Evolutionary conservation across 768 basidiomycete species (phyloP).

Genomic region (Fibroporia radiculosa): DNA sequence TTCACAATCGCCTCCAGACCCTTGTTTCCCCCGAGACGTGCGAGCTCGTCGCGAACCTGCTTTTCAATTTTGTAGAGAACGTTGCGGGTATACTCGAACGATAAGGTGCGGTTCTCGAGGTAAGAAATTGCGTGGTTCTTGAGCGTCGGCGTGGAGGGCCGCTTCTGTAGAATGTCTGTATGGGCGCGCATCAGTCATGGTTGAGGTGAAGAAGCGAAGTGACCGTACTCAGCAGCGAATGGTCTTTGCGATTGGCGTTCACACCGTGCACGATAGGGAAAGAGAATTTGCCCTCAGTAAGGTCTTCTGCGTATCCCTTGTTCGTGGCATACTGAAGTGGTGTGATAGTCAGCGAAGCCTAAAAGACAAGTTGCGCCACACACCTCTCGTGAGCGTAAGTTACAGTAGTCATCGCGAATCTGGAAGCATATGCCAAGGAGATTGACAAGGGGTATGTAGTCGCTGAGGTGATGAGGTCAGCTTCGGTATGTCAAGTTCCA

Average conservation of each 20-base stretch:
- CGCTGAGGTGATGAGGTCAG: conserved; percentile 32
- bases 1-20: conserved; percentile 53
- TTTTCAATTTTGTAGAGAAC: conserved; percentile 61
- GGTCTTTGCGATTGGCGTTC: conserved; percentile 65
- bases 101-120: conserved; percentile 50
- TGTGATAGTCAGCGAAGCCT: not conserved
- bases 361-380: conserved; percentile 5
- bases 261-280: conserved; percentile 93
- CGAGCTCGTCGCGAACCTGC: conserved; percentile 64
- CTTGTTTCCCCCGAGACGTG: conserved; percentile 68
- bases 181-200: too few species aligned
- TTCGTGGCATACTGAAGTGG: conserved; percentile 64
- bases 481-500: not conserved
- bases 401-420: conserved; percentile 97
- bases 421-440: conserved; percentile 94
- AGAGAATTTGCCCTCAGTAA: conserved; percentile 96
- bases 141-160: conserved; percentile 71
- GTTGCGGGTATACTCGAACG: conserved; percentile 78
- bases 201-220: too few species aligned
- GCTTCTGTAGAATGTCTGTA: conserved; percentile 83
- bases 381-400: conserved; percentile 73
- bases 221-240: conserved; percentile 73
- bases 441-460: conserved; percentile 90
- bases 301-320: conserved; percentile 88
- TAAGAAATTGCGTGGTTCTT: conserved; percentile 66